Base-by-base conservation (phyloP, 129 eudicot species). In the Erigeron canadensis region DNA sequence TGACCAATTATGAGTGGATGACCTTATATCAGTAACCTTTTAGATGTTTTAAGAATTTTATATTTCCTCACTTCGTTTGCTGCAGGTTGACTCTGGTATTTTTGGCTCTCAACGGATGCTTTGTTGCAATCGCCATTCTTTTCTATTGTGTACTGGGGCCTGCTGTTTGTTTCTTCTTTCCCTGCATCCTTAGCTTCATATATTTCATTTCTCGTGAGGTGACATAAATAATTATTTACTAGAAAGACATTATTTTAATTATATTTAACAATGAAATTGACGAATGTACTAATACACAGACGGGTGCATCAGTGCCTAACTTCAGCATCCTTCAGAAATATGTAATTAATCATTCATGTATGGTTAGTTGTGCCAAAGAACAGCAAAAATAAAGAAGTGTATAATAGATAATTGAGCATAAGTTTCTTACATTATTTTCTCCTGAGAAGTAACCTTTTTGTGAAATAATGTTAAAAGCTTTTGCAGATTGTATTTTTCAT, bases 31-130 rank as follows among this genome's bases (percentile, higher is more conserved):
- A 23, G 56, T n/a, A 3, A 74, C 16, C 45, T 17, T 16, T 54
- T 16, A 15, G 10, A 16, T 44, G 63, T 34, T 17, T 48, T 47
- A 21, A 6, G 8, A 68, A 55, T 55, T 23, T 12, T 22, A 17
- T 47, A 3, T 58, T 72, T 18, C 16, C 10, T 28, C 34, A 28
- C 42, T 60, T 15, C 6, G 18, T 37, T 69, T n/a, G 6, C 51
- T 77, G 79, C 94, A 89, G 96, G 96, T 76, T 89, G 86, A 65
- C 85, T 42, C 84, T 89, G 65, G 82, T 84, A 53, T 89, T 86
- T 71, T 69, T 89, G 86, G 96, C 94, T 72, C 78, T 89, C 64
- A 90, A 89, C 57, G 91, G 84, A 48, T 83, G 86, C 83, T 89
- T 89, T 69, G 89, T 91, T 38, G 79, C 86, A 72, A 86, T 89